Conservation (phyloP, 352 stramenopile species). For the Pythium phragmitis region DNA sequence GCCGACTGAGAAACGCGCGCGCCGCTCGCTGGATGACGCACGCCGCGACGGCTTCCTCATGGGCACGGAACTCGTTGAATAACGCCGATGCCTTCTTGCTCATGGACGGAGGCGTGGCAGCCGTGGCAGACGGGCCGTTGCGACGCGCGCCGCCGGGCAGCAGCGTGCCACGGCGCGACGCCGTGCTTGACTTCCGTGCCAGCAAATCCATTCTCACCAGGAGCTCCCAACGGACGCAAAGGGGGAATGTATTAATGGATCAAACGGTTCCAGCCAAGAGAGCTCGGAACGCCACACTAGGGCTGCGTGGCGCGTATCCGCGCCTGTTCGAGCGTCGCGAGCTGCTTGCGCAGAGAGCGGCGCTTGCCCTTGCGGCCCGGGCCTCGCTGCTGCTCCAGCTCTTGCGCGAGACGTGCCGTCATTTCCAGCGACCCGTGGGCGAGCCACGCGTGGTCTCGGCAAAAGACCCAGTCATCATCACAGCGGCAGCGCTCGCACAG, state of each 20-base stretch:
- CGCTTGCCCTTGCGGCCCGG: slow-evolving; percentile 62
- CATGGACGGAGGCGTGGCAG: too few relatives aligned
- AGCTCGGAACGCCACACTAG: not conserved
- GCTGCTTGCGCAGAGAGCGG: slow-evolving; percentile 77
- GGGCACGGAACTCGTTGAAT: slow-evolving; percentile 51
- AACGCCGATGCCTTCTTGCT: slow-evolving; percentile 30
- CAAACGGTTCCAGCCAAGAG: not conserved
- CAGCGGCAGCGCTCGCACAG: slow-evolving; percentile 55
- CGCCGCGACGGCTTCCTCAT: slow-evolving; percentile 55
- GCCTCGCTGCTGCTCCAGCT: slow-evolving; percentile 38
- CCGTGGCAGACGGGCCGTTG: not conserved
- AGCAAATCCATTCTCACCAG: slow-evolving; percentile 18
- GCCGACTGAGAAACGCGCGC: slow-evolving; percentile 39
- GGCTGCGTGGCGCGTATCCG: slow-evolving; percentile 45
- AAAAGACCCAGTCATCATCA: slow-evolving; percentile 46
- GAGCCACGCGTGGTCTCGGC: slow-evolving; percentile 51
- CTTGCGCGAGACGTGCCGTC: slow-evolving; percentile 35
- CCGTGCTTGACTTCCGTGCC: slow-evolving; percentile 11
- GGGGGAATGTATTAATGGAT: slow-evolving; percentile 13
- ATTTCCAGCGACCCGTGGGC: slow-evolving; percentile 36
- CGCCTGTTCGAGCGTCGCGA: slow-evolving; percentile 59
- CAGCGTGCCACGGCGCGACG: slow-evolving; percentile 22
- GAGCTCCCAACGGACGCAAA: not conserved
- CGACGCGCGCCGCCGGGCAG: slow-evolving; percentile 24
- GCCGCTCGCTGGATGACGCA: slow-evolving; percentile 45